A percentile compares a stretch with the other conserved stretches of the same genome.
phyloP scores from a whole-genome alignment of 2,329 filamentous ascomycete genomes.

The Pseudocercospora vitis region DNA sequence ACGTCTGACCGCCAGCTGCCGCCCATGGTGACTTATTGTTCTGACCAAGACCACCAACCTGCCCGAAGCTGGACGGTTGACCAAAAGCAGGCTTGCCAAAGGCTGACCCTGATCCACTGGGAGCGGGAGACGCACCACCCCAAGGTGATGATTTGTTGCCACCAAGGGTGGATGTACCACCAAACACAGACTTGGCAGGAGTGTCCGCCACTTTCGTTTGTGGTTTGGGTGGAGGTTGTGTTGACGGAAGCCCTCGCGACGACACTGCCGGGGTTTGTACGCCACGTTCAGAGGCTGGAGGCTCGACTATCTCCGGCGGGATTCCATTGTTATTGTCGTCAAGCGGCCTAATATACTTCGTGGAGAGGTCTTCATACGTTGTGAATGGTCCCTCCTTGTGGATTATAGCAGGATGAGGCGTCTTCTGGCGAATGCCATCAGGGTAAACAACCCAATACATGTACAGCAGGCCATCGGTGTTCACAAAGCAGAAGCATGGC shows the following conservation, averaged over 20 bases:
- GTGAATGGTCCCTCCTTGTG: constrained; percentile 10
- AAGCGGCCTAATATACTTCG: constrained; percentile 10
- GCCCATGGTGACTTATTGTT: constrained; percentile 15
- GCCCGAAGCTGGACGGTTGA: constrained; percentile 11
- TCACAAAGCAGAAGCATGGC: constrained; percentile 80
- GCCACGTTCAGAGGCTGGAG: background rate
- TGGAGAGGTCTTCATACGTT: constrained; percentile 11
- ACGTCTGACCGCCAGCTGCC: constrained; percentile 1
- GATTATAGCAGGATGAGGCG: constrained; percentile 15
- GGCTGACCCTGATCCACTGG: constrained; percentile 2
- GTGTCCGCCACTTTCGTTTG: background rate
- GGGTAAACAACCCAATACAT: constrained; percentile 92
- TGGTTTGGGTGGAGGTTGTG: constrained; percentile 2
- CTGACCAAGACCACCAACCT: constrained; percentile 9
- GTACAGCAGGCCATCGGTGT: constrained; percentile 80
- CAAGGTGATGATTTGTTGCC: constrained; percentile 4
- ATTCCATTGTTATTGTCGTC: background rate
- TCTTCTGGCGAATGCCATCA: constrained; percentile 71
- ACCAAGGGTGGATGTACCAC: constrained; percentile 7
- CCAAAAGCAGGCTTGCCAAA: constrained; percentile 10
- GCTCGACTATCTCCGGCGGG: background rate
- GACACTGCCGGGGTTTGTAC: background rate
- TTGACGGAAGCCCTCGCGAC: background rate
- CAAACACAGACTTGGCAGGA: constrained; percentile 13
- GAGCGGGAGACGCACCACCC: background rate